Conservation (phyloP, 495 filamentous ascomycete species). For the Sporormia fimetaria region DNA sequence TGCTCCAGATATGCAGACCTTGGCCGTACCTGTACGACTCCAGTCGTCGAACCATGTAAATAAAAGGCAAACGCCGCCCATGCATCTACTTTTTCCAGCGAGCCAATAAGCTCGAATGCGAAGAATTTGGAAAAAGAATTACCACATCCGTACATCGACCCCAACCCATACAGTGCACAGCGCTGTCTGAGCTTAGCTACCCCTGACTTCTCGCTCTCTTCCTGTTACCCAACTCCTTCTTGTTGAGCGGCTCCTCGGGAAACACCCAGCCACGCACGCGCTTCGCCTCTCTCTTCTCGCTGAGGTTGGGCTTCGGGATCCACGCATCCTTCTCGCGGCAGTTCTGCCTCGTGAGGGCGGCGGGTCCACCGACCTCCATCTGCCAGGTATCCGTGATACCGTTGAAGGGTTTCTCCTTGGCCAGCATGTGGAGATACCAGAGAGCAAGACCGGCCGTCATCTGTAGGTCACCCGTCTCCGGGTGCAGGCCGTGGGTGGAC, state of each 20-base stretch:
- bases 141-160: not conserved
- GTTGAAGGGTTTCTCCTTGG: slow-evolving; percentile 56
- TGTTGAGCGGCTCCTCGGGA: slow-evolving; percentile 60
- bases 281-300: slow-evolving; percentile 77
- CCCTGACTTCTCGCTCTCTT: slow-evolving; percentile 17
- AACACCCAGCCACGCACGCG: slow-evolving; percentile 71
- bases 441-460: slow-evolving; percentile 62
- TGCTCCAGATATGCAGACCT: no score
- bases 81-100: slow-evolving; percentile 15
- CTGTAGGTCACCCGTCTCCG: slow-evolving; percentile 36
- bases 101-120: slow-evolving; percentile 14
- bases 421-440: slow-evolving; percentile 76
- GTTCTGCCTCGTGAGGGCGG: slow-evolving; percentile 61
- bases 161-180: not conserved
- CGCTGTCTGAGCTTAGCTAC: no score
- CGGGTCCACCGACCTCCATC: slow-evolving; percentile 71
- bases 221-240: slow-evolving; percentile 36
- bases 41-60: no score
- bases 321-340: slow-evolving; percentile 61
- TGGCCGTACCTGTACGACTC: no score
- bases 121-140: not conserved
- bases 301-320: slow-evolving; percentile 75
- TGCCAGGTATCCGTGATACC: slow-evolving; percentile 57
- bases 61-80: no score
- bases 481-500: slow-evolving; percentile 30